Base-by-base conservation (phyloP, 139 green algal species). In the Micractinium sp. region DNA sequence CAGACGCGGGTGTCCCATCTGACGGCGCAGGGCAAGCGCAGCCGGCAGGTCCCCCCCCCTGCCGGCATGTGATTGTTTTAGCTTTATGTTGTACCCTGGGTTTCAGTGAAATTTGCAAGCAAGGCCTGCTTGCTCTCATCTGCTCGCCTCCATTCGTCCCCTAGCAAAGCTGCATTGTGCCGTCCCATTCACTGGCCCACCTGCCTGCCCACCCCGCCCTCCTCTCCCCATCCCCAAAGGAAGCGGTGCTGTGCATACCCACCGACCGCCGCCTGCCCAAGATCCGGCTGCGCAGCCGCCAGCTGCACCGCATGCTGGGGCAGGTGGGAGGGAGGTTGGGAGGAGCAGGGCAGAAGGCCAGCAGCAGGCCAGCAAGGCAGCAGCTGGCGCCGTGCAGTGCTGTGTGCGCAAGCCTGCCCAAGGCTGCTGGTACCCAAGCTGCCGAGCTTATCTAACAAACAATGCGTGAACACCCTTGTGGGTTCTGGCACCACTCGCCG, bases 281-380 rank as follows among this genome's bases (percentile, higher is more conserved):
- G 80, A 95, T 98, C 73, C 93, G 95, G 23, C 94, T 99, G 41
- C 86, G 95, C 38, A 98, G 96, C 23, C 93, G 97, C 0, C 97
- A 97, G 87, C 90, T 94, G 78, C 47, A 82, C 29, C 41, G 78
- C 33, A 93, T 97, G 84, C 93, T 95, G 90, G 95, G 95, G 87
- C 91, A 98, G 33, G 95, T 98, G 83, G 15, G 61, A 33, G 23
- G 35, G 33, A 13, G 33, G 27, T 16, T 2, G 47, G 36, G 36
- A 13, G 75, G n/a, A 0, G n/a, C 1, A 18, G n/a, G 14, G n/a
- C n/a, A 47, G 12, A 25, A 3, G 19, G 73, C n/a, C n/a, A n/a
- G n/a, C n/a, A 33, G 2, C 15, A 2, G 66, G 66, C 25, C 7
- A 29, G 66, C 14, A 19, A 29, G 25, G 66, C n/a, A n/a, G n/a